phyloP scores from a whole-genome alignment of 2,329 filamentous ascomycete genomes.

The Grosmannia penicillata region DNA sequence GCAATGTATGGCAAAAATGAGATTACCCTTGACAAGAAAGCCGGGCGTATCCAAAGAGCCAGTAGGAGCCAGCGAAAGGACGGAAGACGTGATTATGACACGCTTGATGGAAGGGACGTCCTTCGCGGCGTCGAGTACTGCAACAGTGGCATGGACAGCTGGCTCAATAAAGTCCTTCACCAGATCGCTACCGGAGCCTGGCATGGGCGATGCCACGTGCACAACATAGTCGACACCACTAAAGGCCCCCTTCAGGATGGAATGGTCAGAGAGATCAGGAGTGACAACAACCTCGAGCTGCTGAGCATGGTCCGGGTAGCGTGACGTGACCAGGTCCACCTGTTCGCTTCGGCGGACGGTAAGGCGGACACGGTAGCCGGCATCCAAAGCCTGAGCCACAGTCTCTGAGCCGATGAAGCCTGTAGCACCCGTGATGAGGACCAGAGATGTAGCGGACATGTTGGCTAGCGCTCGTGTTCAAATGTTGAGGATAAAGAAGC shows the following conservation, averaged over 20 bases:
- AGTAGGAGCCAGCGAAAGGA: not conserved
- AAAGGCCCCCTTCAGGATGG: not conserved
- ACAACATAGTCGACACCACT: not conserved
- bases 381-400: not conserved
- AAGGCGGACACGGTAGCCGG: not conserved
- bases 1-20: no score
- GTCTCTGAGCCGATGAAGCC: not conserved
- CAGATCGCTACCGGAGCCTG: not conserved
- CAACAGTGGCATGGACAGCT: not conserved
- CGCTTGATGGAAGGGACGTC: not conserved
- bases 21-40: not conserved
- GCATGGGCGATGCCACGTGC: not conserved
- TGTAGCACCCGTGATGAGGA: not conserved
- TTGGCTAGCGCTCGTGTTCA: not conserved
- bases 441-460: not conserved
- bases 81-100: slow-evolving; percentile 4
- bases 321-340: not conserved
- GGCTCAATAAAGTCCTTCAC: not conserved
- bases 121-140: not conserved
- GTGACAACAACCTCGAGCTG: not conserved
- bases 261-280: not conserved
- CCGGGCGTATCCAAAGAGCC: not conserved
- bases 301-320: not conserved
- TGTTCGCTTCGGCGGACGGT: not conserved
- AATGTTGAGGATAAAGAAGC: not conserved